These are phyloP conservation scores for Penicillium sp. DNA, from an alignment of 2,329 filamentous ascomycete species.

Conservation along the genomic window DNA sequence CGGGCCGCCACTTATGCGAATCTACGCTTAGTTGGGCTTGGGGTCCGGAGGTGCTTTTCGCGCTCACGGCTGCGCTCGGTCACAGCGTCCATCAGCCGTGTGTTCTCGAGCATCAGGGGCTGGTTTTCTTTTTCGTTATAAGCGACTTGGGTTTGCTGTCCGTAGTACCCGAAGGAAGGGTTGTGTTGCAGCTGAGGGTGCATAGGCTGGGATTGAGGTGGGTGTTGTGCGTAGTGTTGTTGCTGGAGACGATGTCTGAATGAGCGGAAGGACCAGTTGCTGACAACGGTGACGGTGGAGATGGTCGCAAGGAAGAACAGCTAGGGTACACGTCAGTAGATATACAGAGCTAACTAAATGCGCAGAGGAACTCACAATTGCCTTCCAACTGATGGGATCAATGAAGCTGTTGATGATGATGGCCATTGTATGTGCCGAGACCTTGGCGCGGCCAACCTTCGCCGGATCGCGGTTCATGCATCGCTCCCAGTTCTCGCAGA, in stretches of 20 bases:
- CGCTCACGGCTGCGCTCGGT: slow-evolving; percentile 33
- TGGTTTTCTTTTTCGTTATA: slow-evolving; percentile 28
- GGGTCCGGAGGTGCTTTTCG: slow-evolving; percentile 34
- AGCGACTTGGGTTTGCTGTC: slow-evolving; percentile 15
- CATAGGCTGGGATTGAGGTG: slow-evolving; percentile 24
- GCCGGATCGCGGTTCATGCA: slow-evolving; percentile 85
- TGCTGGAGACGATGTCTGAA: slow-evolving; percentile 42
- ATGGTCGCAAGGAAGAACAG: slow-evolving; percentile 38
- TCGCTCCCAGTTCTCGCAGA: slow-evolving; percentile 76
- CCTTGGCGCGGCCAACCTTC: slow-evolving; percentile 71
- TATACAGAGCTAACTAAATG: background rate
- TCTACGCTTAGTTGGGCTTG: slow-evolving; percentile 37
- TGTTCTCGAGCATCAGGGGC: slow-evolving; percentile 32
- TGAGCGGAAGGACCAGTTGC: slow-evolving; percentile 58
- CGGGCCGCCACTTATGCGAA: slow-evolving; percentile 18
- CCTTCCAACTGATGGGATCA: slow-evolving; percentile 83
- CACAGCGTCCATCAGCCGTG: slow-evolving; percentile 30
- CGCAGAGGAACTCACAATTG: slow-evolving; percentile 52
- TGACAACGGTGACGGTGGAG: slow-evolving; percentile 53
- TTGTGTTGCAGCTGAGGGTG: slow-evolving; percentile 28
- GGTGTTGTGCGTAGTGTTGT: slow-evolving; percentile 26
- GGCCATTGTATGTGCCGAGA: slow-evolving; percentile 83
- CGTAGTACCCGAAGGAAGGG: slow-evolving; percentile 27
- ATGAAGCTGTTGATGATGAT: slow-evolving; percentile 93
- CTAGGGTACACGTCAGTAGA: slow-evolving; percentile 26